Conservation (phyloP, 768 basidiomycete genomes). For the Termitomyces sp. region DNA sequence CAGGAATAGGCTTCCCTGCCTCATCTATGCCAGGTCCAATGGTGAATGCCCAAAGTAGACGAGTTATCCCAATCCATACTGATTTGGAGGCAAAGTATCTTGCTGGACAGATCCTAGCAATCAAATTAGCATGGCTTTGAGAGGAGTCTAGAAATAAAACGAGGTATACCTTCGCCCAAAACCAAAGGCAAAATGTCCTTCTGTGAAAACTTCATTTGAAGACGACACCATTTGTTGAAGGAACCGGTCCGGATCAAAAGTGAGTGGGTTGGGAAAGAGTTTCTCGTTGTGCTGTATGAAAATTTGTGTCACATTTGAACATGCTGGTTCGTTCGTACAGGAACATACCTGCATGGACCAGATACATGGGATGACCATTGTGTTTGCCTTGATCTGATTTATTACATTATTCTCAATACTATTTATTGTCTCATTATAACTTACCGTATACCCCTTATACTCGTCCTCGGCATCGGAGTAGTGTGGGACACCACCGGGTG, state of each 20-base stretch:
- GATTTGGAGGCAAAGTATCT: conserved; percentile 5
- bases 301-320: no score
- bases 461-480: conserved; percentile 14
- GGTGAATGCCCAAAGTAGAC: conserved; percentile 5
- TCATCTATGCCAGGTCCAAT: neutral
- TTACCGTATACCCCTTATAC: conserved; percentile 11
- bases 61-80: conserved; percentile 4
- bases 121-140: no score
- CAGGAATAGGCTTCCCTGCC: no score
- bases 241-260: conserved; percentile 1
- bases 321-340: neutral
- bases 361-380: conserved; percentile 2
- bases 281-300: neutral
- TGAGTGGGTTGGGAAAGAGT: neutral
- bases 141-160: no score
- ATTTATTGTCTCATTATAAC: no score
- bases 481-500: conserved; percentile 9
- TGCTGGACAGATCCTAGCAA: neutral
- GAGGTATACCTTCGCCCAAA: neutral
- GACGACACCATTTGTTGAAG: neutral
- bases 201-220: neutral
- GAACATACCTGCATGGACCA: conserved; percentile 2
- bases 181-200: conserved; percentile 1
- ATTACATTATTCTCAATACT: neutral
- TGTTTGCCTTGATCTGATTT: conserved; percentile 2